Conservation (phyloP, 2,329 filamentous ascomycete species). For the Epichloe typhina region DNA sequence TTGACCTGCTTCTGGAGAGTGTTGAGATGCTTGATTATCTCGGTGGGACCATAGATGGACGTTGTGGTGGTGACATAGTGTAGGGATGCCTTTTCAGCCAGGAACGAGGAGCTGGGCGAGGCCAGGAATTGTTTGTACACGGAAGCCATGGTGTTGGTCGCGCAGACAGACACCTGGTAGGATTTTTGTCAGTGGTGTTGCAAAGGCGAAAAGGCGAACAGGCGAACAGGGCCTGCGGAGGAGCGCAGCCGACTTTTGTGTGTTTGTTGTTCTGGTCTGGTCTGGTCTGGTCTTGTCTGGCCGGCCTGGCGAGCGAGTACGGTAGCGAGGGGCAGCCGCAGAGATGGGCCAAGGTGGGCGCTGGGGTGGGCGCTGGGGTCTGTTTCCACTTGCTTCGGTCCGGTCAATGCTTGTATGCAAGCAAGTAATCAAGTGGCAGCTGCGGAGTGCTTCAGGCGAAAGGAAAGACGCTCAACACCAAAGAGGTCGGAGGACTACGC, state of each 20-base stretch:
- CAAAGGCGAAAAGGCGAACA: not conserved
- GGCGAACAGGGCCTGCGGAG: not conserved
- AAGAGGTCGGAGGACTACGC: no score
- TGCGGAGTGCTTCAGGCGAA: not conserved
- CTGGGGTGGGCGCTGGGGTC: not conserved
- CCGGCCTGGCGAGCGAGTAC: not conserved
- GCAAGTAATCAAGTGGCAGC: not conserved
- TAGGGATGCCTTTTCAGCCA: slow-evolving; percentile 54
- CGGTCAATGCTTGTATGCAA: not conserved
- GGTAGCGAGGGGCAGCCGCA: not conserved
- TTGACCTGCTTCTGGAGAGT: slow-evolving; percentile 60
- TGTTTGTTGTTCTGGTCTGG: not conserved
- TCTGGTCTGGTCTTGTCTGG: no score
- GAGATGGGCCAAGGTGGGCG: not conserved
- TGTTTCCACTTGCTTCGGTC: not conserved
- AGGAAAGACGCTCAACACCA: no score
- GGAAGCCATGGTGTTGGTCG: slow-evolving; percentile 23
- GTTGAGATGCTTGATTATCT: slow-evolving; percentile 73
- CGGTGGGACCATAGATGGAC: slow-evolving; percentile 52
- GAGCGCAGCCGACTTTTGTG: not conserved
- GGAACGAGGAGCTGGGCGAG: slow-evolving; percentile 47
- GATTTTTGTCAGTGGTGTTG: not conserved
- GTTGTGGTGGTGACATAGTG: slow-evolving; percentile 88
- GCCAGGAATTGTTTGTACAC: slow-evolving; percentile 62
- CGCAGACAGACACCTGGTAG: not conserved